Evolutionary conservation across 305 asterid species (phyloP).

Genomic region (Coffea humblotiana): DNA sequence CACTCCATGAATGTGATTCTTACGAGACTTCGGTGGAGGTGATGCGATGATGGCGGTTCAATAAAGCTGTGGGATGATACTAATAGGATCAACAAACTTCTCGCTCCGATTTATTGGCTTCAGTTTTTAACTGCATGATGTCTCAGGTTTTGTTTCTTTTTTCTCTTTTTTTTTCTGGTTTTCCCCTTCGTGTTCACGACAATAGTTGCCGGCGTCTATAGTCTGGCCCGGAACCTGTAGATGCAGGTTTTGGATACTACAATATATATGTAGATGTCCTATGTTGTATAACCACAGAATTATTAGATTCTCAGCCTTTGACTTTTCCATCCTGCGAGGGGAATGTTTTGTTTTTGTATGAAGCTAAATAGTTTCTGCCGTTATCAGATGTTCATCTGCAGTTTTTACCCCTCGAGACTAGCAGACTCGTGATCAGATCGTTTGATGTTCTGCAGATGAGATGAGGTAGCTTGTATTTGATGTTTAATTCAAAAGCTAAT

Average conservation of each 20-base stretch:
- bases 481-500: not conserved
- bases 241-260: not conserved
- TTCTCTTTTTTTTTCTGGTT: not conserved
- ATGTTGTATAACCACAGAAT: not conserved
- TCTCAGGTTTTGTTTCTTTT: not conserved
- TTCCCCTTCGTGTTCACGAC: not conserved
- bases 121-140: not conserved
- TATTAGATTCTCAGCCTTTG: not conserved
- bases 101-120: not conserved
- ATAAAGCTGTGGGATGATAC: slow-evolving; percentile 85
- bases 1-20: not conserved
- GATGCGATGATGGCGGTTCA: slow-evolving; percentile 50
- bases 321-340: not conserved
- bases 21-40: slow-evolving; percentile 12
- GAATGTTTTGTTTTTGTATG: not conserved
- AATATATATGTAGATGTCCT: no score
- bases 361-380: no score
- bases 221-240: not conserved
- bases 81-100: slow-evolving; percentile 26
- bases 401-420: not conserved
- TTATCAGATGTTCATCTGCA: not conserved
- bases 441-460: not conserved
- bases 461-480: not conserved
- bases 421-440: not conserved
- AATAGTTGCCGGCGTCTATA: not conserved